A percentile compares a stretch with the other conserved stretches of the same genome.
Conservation (phyloP, 768 basidiomycete genomes). For the Phlegmacium glaucopus region DNA sequence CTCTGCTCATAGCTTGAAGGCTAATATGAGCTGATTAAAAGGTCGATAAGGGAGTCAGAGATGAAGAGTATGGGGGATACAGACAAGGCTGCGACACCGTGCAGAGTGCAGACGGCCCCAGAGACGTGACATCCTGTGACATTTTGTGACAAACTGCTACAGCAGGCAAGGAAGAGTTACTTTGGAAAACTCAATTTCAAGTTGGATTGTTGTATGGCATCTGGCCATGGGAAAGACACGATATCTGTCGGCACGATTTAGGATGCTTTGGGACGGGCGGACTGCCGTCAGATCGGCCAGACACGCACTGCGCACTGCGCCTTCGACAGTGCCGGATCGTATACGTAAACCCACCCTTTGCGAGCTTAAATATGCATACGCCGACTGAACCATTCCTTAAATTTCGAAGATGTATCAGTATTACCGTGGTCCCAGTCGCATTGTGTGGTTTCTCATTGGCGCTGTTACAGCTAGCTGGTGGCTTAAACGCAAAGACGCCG, state of each 20-base stretch:
- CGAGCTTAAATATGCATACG: conserved; percentile 1
- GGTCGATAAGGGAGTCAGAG: not conserved
- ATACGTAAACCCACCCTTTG: conserved; percentile 6
- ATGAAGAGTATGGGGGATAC: not conserved
- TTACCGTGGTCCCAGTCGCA: conserved; percentile 45
- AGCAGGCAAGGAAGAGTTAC: not conserved
- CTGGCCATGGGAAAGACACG: too few species aligned
- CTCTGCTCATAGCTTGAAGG: conserved; percentile 31
- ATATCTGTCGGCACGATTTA: too few species aligned
- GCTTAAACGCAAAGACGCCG: conserved; percentile 40
- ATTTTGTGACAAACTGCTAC: not conserved
- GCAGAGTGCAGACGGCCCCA: too few species aligned
- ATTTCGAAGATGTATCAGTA: conserved; percentile 1
- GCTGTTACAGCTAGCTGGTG: conserved; percentile 40
- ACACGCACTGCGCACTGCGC: too few species aligned
- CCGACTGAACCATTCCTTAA: not conserved
- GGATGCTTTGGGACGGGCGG: too few species aligned
- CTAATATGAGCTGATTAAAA: conserved; percentile 2
- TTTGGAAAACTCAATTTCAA: too few species aligned
- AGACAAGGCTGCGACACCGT: not conserved
- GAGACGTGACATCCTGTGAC: conserved; percentile 2
- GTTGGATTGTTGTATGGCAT: too few species aligned
- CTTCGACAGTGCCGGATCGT: conserved; percentile 2
- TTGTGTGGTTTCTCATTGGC: conserved; percentile 69
- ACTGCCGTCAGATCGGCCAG: too few species aligned